Conservation (phyloP, 345 rosid species). For the Populus euphratica region DNA sequence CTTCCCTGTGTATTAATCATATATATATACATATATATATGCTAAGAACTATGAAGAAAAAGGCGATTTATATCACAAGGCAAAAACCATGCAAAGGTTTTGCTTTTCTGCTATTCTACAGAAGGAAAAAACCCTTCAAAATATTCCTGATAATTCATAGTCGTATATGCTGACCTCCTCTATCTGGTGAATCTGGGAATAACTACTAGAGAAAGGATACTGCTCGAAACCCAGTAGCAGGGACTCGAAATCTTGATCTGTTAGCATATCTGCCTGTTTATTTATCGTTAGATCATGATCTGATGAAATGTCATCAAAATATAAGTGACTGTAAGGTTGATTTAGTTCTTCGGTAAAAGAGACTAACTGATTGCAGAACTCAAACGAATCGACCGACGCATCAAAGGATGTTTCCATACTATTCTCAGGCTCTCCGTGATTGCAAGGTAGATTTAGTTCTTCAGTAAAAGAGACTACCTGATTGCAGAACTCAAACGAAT, state of each 20-base stretch:
- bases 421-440: not conserved
- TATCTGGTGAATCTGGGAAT: constrained; percentile 1
- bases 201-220: constrained; percentile 4
- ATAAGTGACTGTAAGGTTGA: not conserved
- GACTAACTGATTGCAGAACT: not conserved
- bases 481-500: constrained; percentile 2
- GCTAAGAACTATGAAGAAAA: not conserved
- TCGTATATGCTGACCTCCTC: constrained; percentile 28
- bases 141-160: constrained; percentile 23
- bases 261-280: constrained; percentile 7
- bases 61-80: not conserved
- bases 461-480: not conserved
- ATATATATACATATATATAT: no score
- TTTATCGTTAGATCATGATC: not conserved
- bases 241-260: constrained; percentile 27
- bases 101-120: not conserved
- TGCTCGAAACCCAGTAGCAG: constrained; percentile 33
- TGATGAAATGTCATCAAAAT: not conserved
- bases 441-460: not conserved
- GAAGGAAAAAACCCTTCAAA: not conserved
- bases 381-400: not conserved
- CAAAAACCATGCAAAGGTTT: not conserved
- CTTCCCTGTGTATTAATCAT: not conserved
- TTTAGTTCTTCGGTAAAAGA: not conserved
- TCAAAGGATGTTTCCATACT: not conserved